phyloP scores from a whole-genome alignment of 257 asterid species.

The Solanum stenotomum region DNA sequence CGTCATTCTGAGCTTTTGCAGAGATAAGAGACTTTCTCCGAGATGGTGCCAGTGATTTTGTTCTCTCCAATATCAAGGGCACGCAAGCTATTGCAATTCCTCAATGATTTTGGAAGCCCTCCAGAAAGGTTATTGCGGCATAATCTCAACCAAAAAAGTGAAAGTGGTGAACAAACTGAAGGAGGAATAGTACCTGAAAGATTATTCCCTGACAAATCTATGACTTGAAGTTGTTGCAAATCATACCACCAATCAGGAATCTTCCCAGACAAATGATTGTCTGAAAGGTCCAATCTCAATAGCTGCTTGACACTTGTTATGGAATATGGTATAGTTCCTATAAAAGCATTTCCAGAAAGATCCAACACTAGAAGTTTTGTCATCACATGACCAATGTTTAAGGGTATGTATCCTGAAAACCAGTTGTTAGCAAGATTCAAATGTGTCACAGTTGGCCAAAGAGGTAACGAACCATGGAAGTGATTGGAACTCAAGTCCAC shows the following conservation, averaged over 20 bases:
- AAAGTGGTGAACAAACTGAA: neutral
- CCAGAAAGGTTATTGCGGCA: slow-evolving; percentile 9
- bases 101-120: slow-evolving; percentile 1
- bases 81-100: neutral
- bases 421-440: neutral
- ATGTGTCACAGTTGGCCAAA: neutral
- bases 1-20: neutral
- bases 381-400: neutral
- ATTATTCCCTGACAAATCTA: slow-evolving; percentile 13
- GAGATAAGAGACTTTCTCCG: neutral
- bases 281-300: neutral
- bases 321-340: neutral
- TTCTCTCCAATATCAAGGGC: slow-evolving; percentile 25
- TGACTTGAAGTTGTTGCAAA: neutral
- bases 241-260: slow-evolving; percentile 5
- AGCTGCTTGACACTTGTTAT: neutral
- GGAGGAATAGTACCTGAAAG: slow-evolving; percentile 4
- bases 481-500: neutral
- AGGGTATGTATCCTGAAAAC: slow-evolving; percentile 3
- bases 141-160: neutral
- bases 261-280: slow-evolving; percentile 3
- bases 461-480: neutral
- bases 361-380: neutral
- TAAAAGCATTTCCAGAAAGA: slow-evolving; percentile 8
- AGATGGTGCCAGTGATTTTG: slow-evolving; percentile 1